phyloP scores from a whole-genome alignment of 495 filamentous ascomycete species.

The Trichoderma gamsii region DNA sequence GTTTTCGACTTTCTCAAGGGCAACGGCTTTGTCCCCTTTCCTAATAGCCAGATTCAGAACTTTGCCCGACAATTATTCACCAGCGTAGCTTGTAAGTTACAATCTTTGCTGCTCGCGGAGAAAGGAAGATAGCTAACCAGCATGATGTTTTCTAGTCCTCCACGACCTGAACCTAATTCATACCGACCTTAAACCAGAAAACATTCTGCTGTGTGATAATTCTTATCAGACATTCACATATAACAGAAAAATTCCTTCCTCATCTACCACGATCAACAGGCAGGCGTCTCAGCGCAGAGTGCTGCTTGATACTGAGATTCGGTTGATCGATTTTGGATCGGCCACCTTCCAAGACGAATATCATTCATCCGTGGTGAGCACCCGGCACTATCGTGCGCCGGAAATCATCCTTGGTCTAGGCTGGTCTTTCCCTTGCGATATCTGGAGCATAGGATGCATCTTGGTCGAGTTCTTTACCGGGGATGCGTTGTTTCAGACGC shows the following conservation, averaged over 20 bases:
- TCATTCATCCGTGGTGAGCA: constrained; percentile 94
- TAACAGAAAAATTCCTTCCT: constrained; percentile 88
- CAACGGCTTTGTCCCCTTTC: constrained; percentile 91
- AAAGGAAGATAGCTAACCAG: background rate
- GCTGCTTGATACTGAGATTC: constrained; percentile 89
- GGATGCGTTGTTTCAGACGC: constrained; percentile 94
- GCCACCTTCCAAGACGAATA: constrained; percentile 98
- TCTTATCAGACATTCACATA: constrained; percentile 95
- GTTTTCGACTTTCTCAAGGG: constrained; percentile 98
- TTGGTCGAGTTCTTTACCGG: constrained; percentile 98
- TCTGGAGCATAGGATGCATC: constrained; percentile 99
- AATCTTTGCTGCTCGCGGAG: background rate
- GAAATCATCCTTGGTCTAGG: constrained; percentile 96
- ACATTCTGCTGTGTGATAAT: constrained; percentile 88
- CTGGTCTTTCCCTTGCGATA: constrained; percentile 96
- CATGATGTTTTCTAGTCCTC: constrained; percentile 54
- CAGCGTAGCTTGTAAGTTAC: constrained; percentile 91
- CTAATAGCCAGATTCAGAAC: constrained; percentile 96
- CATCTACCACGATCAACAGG: constrained; percentile 68
- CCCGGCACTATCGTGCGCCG: constrained; percentile 89
- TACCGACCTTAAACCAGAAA: constrained; percentile 96
- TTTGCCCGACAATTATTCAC: constrained; percentile 94
- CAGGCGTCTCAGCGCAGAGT: constrained; percentile 81
- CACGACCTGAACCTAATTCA: constrained; percentile 98
- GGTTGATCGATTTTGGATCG: constrained; percentile 95